Evolutionary conservation across 352 stramenopile species (phyloP), one percentile per base, ranked within the genome.

Genomic region (Elongisporangium prolatum): DNA sequence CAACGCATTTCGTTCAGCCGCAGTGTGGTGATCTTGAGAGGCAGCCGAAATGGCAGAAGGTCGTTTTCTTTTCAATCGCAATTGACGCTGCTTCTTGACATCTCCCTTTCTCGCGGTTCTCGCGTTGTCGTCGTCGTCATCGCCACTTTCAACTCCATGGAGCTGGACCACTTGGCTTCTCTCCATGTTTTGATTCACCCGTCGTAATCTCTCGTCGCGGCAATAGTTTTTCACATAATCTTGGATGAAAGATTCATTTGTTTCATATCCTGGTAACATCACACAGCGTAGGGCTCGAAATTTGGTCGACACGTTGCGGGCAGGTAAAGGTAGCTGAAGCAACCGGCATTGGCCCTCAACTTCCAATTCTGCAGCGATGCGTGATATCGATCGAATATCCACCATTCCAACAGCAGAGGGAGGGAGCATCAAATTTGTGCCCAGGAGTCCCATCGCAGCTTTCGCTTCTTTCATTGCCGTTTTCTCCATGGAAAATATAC

Each of bases 261-360:
- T 54, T 52, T 91, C 80, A 57, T 83, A 89, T 2, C 80, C 80
- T 3, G 76, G 72, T 1, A 75, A 62, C 9, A 91, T 71, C 3
- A 93, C 76, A 61, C 80, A 93, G 24, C 81, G 80, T 17, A 93
- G 60, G 1, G 79, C 77, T 34, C 81, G 77, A 28, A 91, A 88
- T 56, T 91, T 91, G 14, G 80, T 91, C 28, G 84, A 91, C 34
- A 93, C 84, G 66, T 91, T 93, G 18, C 76, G 74, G 20, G 77
- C 79, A 7, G 79, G 84, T 11, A 93, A 58, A 8, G 81, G 81
- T 2, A 91, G 66, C 54, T 93, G 77, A 24, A 91, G 48, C 0
- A 93, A 51, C 8, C 77, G 68, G 25, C 89, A 54, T 2, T 70
- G 68, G 20, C 74, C 77, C 21, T 75, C 65, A 6, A 62, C 37